phyloP scores from a whole-genome alignment of 768 basidiomycete species.

The Lactarius akahatsu region DNA sequence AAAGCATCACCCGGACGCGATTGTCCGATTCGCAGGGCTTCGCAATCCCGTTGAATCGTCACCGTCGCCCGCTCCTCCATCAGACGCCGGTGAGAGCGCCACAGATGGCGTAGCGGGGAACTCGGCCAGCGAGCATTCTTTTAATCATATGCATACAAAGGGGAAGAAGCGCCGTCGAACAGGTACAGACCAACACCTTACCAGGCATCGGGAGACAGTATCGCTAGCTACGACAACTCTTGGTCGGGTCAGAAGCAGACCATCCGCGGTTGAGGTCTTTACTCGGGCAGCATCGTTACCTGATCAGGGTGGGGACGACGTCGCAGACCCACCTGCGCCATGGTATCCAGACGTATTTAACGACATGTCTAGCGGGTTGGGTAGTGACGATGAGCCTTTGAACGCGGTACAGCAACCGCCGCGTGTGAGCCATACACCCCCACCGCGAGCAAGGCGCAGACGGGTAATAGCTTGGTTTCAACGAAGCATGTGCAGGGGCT shows the following conservation, averaged over 20 bases:
- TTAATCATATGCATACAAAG: neutral
- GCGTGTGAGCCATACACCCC: neutral
- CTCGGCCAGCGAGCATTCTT: neutral
- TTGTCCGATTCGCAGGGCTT: constrained; percentile 51
- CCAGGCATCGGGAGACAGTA: neutral
- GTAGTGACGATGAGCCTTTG: constrained; percentile 3
- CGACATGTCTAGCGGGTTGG: constrained; percentile 12
- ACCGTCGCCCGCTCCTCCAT: constrained; percentile 10
- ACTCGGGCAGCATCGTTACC: neutral
- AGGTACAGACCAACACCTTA: neutral
- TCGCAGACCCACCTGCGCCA: neutral
- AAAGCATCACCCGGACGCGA: constrained; percentile 60
- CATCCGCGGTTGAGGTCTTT: neutral
- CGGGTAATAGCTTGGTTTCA: constrained; percentile 11
- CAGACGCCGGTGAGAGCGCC: constrained; percentile 4
- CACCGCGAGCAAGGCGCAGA: constrained; percentile 15
- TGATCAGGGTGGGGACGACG: neutral
- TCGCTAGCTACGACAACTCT: neutral
- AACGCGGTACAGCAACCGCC: neutral
- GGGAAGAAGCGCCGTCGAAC: constrained; percentile 14
- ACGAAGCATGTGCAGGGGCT: neutral
- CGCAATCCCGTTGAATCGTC: constrained; percentile 27
- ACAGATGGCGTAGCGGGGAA: neutral
- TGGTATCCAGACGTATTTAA: constrained; percentile 23
- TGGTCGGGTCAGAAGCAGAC: neutral